Evolutionary conservation across 1,284 basidiomycete genomes (phyloP), one percentile per base, ranked within the genome.

Genomic region (Fomitopsis schrenkii): DNA sequence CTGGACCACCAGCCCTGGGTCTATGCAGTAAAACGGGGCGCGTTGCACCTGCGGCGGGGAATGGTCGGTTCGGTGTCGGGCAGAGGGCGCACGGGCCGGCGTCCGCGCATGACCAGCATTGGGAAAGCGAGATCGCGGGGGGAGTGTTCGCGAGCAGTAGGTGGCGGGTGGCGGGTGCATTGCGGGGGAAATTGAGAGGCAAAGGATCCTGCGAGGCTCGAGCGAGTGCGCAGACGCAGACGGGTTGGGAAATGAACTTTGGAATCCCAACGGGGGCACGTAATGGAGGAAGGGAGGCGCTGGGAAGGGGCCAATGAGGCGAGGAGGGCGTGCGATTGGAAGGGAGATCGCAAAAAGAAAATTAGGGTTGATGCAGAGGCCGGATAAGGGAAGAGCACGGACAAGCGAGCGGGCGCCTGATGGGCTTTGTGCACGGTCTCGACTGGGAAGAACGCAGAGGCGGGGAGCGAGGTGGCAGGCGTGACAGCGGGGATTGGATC

Each of bases 401-500:
- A 40, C 40, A 45, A 48, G 40, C 40, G 56, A 58, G 44, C 19
- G 57, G 35, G 48, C 52, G 58, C 30, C 38, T 40, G 38, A 36
- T 36, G 35, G 35, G 35, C 35, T 36, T 3, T 10, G 40, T 35
- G 5, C 46, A 41, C 38, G 58, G 58, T 54, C 58, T 59, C 36
- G 58, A 42, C 58, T 59, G 58, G 58, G 57, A 15, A 59, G 44
- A 59, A 59, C 35, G 33, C 58, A 54, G 52, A 54, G 38, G 50
- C 50, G 58, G 58, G 30, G 19, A 15, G 17, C 15, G 15, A 14
- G 56, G 40, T 41, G 58, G 57, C 17, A 15, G 38, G 12, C 30
- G 38, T 40, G 38, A 15, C 38, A 40, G 55, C 59, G 38, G 59
- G 50, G 59, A 61, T 61, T 61, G 55, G 59, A 12, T 46, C 59